Evolutionary conservation across 148 eudicot species (phyloP).

Genomic region (Euryodendron excelsum): DNA sequence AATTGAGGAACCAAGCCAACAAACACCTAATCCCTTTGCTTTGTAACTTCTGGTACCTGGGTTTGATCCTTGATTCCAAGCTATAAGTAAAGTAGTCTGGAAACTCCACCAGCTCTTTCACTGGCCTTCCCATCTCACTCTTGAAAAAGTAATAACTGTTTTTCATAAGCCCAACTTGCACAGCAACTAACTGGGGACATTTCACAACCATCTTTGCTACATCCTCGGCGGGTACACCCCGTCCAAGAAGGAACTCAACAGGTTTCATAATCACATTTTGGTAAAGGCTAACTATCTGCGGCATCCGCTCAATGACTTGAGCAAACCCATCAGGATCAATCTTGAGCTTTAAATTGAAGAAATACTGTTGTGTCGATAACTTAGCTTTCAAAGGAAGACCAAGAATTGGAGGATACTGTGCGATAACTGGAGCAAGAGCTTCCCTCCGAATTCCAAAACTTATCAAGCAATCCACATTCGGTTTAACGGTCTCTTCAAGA

Average conservation of each 20-base stretch:
- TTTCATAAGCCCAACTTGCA: slow-evolving; percentile 73
- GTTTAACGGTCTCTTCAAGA: slow-evolving; percentile 77
- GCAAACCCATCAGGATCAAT: slow-evolving; percentile 93
- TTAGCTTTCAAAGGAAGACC: slow-evolving; percentile 93
- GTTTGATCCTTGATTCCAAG: slow-evolving; percentile 87
- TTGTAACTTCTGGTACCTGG: slow-evolving; percentile 65
- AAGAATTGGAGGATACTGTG: slow-evolving; percentile 83
- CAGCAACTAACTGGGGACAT: slow-evolving; percentile 80
- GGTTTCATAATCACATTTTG: slow-evolving; percentile 85
- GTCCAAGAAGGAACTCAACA: slow-evolving; percentile 63
- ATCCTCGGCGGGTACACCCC: slow-evolving; percentile 51
- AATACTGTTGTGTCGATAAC: slow-evolving; percentile 78
- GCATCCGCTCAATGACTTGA: slow-evolving; percentile 72
- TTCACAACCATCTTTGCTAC: slow-evolving; percentile 79
- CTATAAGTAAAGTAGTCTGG: slow-evolving; percentile 95
- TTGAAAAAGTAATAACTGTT: slow-evolving; percentile 92
- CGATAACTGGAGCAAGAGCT: slow-evolving; percentile 59
- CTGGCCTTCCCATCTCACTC: slow-evolving; percentile 89
- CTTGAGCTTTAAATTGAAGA: slow-evolving; percentile 85
- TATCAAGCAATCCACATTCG: slow-evolving; percentile 81
- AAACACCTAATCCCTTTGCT: slow-evolving; percentile 72
- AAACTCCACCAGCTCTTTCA: slow-evolving; percentile 83
- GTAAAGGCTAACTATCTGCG: slow-evolving; percentile 80
- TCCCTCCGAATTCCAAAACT: slow-evolving; percentile 76
- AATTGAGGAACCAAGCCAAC: slow-evolving; percentile 81